A percentile compares a stretch with the other conserved stretches of the same genome.
Evolutionary conservation across 2,329 filamentous ascomycete genomes (phyloP).

Genomic region (Sphaerulina vaccinii): DNA sequence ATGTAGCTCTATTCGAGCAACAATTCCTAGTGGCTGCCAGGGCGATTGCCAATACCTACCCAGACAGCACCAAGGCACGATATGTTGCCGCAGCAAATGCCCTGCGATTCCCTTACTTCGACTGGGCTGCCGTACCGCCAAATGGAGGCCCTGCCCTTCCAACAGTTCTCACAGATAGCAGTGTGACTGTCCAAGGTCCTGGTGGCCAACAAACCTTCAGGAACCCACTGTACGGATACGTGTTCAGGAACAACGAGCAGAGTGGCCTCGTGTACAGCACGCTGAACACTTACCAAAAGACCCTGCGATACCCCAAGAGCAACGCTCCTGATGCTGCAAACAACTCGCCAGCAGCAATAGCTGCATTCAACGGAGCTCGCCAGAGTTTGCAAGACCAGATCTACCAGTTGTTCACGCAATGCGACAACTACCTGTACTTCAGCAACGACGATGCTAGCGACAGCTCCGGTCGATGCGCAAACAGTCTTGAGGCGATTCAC

Average conservation of each 20-base stretch:
- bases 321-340: slow-evolving; percentile 21
- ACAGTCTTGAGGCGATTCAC: slow-evolving; percentile 31
- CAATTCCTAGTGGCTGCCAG: slow-evolving; percentile 26
- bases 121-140: slow-evolving; percentile 28
- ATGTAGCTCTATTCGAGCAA: slow-evolving; percentile 33
- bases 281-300: slow-evolving; percentile 26
- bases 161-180: slow-evolving; percentile 24
- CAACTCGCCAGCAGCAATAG: slow-evolving; percentile 17
- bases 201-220: slow-evolving; percentile 21
- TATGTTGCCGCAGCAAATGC: slow-evolving; percentile 25
- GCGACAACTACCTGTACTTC: slow-evolving; percentile 28
- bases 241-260: slow-evolving; percentile 23
- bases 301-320: slow-evolving; percentile 30
- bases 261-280: slow-evolving; percentile 25
- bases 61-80: slow-evolving; percentile 6
- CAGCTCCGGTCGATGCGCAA: slow-evolving; percentile 26
- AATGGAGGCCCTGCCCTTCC: slow-evolving; percentile 20
- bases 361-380: slow-evolving; percentile 23
- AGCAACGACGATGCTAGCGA: slow-evolving; percentile 27
- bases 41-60: slow-evolving; percentile 24
- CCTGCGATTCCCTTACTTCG: slow-evolving; percentile 33
- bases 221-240: slow-evolving; percentile 34
- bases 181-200: slow-evolving; percentile 29
- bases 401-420: slow-evolving; percentile 30
- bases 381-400: slow-evolving; percentile 29